Conservation (phyloP, 2,329 filamentous ascomycete species). For the Hypoxylon rubiginosum region DNA sequence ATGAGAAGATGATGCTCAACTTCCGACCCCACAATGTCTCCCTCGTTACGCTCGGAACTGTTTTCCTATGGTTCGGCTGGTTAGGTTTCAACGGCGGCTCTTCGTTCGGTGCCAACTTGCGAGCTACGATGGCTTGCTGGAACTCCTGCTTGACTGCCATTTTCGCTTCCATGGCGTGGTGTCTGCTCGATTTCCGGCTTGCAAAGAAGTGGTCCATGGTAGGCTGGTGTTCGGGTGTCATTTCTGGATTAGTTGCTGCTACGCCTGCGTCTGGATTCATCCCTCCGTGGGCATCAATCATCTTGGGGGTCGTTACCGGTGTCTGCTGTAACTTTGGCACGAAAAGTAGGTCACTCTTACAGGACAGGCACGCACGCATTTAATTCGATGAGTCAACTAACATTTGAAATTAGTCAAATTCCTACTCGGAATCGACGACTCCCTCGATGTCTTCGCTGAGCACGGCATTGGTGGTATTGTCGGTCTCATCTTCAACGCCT, state of each 20-base stretch:
- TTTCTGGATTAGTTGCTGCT: slow-evolving; percentile 78
- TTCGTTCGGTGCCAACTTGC: slow-evolving; percentile 91
- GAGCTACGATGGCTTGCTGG: slow-evolving; percentile 97
- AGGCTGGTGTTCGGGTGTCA: slow-evolving; percentile 79
- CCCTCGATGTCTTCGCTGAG: slow-evolving; percentile 79
- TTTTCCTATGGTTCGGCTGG: slow-evolving; percentile 99
- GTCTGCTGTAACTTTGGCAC: slow-evolving; percentile 77
- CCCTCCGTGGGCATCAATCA: slow-evolving; percentile 75
- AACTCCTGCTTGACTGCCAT: slow-evolving; percentile 95
- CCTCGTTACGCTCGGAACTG: slow-evolving; percentile 93
- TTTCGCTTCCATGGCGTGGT: slow-evolving; percentile 94
- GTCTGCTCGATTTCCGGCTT: slow-evolving; percentile 93
- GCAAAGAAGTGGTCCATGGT: slow-evolving; percentile 92
- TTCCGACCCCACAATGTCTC: slow-evolving; percentile 99
- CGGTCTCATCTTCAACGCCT: slow-evolving; percentile 78
- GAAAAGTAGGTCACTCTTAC: slow-evolving; percentile 59
- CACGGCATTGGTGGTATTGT: slow-evolving; percentile 78
- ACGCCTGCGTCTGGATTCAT: slow-evolving; percentile 78
- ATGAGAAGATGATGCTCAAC: slow-evolving; percentile 99
- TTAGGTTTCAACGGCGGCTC: slow-evolving; percentile 98
- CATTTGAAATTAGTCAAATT: slow-evolving; percentile 63
- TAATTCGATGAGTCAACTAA: slow-evolving; percentile 28
- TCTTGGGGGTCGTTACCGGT: slow-evolving; percentile 76
- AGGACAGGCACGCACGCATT: too few species aligned
- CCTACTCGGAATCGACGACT: slow-evolving; percentile 75